Evolutionary conservation across 2,329 filamentous ascomycete genomes (phyloP), one percentile per base, ranked within the genome.

Genomic region (Seiridium unicorne): DNA sequence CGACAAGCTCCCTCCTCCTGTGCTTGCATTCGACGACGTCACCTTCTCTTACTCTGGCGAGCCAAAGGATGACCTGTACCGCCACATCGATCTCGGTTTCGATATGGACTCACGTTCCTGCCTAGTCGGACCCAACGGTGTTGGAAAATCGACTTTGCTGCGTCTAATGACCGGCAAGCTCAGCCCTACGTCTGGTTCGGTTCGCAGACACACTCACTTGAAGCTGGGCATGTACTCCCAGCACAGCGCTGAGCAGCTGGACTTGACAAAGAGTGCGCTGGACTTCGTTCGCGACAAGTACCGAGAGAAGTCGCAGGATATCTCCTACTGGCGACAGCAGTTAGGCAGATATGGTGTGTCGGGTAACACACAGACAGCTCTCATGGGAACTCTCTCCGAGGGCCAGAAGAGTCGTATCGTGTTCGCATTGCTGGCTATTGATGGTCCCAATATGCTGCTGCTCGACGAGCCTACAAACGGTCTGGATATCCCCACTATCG

Each of bases 401-500:
- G 95, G 95, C 58, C 95, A 99, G 81, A 96, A 96, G 87, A 93
- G 89, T 73, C 91, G 96, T 85, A 97, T 99, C 73, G 95, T 99
- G 47, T 99, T 99, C 75, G 95, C 95, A 46, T 84, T 99, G 69
- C 82, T 99, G 66, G 95, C 95, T 66, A 97, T 99, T 67, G 95
- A 99, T 70, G 82, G 88, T 35, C 95, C 95, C 69, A 99, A 99
- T 85, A 99, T 99, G 95, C 80, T 99, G 69, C 79, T 99, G 68
- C 87, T 99, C 60, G 95, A 99, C 81, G 95, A 99, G 82, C 96
- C 95, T 77, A 99, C 95, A 75, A 99, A 99, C 88, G 95, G 95
- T 86, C 84, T 99, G 64, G 95, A 99, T 84, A 99, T 99, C 66
- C 93, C 95, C 36, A 98, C 95, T 58, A 99, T 99, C 72, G 95